These are phyloP conservation scores for Huntiella decipiens DNA, from an alignment of 2,329 filamentous ascomycete species.

Conservation along the genomic window DNA sequence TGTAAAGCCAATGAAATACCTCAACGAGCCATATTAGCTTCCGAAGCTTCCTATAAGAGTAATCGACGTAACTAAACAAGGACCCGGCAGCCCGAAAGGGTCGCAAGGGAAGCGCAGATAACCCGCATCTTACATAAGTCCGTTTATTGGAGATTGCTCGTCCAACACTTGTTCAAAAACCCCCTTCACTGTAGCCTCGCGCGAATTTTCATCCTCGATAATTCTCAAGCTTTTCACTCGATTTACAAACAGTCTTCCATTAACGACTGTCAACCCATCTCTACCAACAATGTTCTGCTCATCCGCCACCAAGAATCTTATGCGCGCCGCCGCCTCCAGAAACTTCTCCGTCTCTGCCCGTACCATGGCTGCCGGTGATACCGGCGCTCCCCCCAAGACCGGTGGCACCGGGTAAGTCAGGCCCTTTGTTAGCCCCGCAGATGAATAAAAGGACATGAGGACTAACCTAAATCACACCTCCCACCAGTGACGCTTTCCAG, in stretches of 20 bases:
- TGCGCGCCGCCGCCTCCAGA: conserved; percentile 26
- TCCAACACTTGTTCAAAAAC: too few species aligned
- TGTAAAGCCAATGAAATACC: too few species aligned
- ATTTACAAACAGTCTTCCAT: not conserved
- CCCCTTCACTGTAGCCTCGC: too few species aligned
- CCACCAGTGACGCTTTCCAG: conserved; percentile 67
- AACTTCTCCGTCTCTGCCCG: conserved; percentile 44
- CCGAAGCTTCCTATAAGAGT: too few species aligned
- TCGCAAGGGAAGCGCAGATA: too few species aligned
- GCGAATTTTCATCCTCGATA: not conserved
- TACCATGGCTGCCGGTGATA: conserved; percentile 52
- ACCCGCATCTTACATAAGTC: too few species aligned
- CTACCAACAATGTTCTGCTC: conserved; percentile 45
- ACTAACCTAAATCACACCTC: not conserved
- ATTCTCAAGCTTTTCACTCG: not conserved
- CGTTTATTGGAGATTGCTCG: too few species aligned
- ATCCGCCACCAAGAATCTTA: conserved; percentile 34
- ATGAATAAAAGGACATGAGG: not conserved
- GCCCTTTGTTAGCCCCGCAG: not conserved
- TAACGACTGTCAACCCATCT: not conserved
- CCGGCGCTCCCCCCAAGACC: conserved; percentile 37
- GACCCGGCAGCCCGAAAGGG: too few species aligned
- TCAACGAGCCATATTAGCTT: too few species aligned
- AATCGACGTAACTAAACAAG: too few species aligned
- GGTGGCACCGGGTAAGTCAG: conserved; percentile 33